Base-by-base conservation (phyloP, 441 rosid genomes). In the Daphne laureola region DNA sequence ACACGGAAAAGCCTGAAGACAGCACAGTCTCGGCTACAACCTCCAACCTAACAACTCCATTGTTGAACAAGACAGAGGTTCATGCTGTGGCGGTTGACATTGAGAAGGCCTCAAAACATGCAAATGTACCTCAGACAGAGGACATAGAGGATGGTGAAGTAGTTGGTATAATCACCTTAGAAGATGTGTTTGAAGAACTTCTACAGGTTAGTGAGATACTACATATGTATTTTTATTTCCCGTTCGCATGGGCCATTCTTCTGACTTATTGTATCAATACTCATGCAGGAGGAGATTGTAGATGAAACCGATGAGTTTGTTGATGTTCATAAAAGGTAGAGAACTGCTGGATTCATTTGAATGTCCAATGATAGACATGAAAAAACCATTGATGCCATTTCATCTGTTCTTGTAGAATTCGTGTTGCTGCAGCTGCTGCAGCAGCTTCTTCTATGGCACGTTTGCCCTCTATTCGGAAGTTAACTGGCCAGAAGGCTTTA, bases 281-380 rank as follows among this genome's bases (percentile, higher is more conserved):
- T 40, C 25, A 55, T 58, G 71, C 95, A 89, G 79, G 98, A 93
- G 74, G 96, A 93, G 77, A 93, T 92, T 67, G 96, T 93, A 46
- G 98, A 92, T 66, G 98, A 92, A 75, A 92, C 97, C 38, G 96
- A 93, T 78, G 98, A 89, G 73, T 89, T 81, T 62, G 96, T 92
- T 43, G 98, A 89, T 59, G 96, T 92, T 14, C 97, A 92, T 75
- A 92, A 83, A 82, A 93, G 97, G 96, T 89, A 58, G 0, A 27
- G 6, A 38, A 17, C 23, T 43, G 17, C 47, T 55, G 15, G 25
- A 51, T 31, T 31, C 8, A 31, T 31, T 5, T 31, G 36, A 31
- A 31, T 9, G 38, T 9, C 38, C 38, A 31, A 31, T 31, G 38
- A 31, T 31, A 51, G 36, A 53, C 35, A 7, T 3, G 51, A 57